Evolutionary conservation across 1,284 basidiomycete genomes (phyloP).

Genomic region (Fomitopsis palustris): DNA sequence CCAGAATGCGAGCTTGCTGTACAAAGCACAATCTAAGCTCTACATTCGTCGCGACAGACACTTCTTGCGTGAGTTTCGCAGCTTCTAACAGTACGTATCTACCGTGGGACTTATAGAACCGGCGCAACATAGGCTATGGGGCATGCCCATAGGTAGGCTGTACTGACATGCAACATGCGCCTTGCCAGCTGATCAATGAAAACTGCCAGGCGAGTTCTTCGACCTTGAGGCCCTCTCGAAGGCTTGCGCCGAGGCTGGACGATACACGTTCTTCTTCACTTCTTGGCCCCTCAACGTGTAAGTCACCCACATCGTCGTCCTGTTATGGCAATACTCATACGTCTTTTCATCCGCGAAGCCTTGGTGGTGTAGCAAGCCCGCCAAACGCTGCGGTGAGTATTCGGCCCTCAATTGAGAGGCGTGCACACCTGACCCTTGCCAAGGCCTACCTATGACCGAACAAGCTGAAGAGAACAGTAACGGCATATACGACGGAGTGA

Average conservation of each 20-base stretch:
- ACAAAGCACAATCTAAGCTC: neutral
- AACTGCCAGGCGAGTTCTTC: conserved; percentile 56
- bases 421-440: neutral
- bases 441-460: conserved; percentile 6
- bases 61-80: conserved; percentile 48
- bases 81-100: neutral
- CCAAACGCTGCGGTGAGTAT: conserved; percentile 63
- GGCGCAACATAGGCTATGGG: conserved; percentile 47
- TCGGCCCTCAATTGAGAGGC: neutral
- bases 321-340: neutral
- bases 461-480: neutral
- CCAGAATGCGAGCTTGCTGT: neutral
- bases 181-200: neutral
- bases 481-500: no score
- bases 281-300: conserved; percentile 73
- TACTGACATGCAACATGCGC: neutral
- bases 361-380: conserved; percentile 64
- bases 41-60: conserved; percentile 40
- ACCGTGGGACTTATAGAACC: neutral
- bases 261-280: conserved; percentile 71
- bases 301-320: neutral
- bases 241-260: conserved; percentile 49
- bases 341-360: conserved; percentile 30
- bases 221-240: conserved; percentile 61
- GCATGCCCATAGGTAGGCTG: conserved; percentile 62